Evolutionary conservation across 2,329 filamentous ascomycete genomes (phyloP).

Genomic region (Fusarium tupiense): DNA sequence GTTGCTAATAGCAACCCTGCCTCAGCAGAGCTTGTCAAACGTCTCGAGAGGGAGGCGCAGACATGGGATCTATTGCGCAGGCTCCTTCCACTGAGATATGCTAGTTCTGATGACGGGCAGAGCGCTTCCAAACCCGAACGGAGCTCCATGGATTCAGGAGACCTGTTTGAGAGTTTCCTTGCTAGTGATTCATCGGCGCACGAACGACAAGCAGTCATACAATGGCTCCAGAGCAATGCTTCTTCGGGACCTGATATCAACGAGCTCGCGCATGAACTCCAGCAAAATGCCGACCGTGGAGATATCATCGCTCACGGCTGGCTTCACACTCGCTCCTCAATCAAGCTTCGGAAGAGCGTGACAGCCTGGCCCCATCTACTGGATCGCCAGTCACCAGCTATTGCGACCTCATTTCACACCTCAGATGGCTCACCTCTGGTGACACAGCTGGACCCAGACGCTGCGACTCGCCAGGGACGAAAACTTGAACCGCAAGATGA

Average conservation of each 20-base stretch:
- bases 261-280: constrained; percentile 78
- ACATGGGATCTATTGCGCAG: constrained; percentile 89
- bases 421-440: constrained; percentile 73
- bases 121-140: constrained; percentile 45
- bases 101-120: constrained; percentile 43
- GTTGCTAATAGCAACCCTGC: constrained; percentile 42
- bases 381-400: constrained; percentile 68
- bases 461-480: constrained; percentile 79
- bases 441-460: constrained; percentile 92
- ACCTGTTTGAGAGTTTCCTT: constrained; percentile 76
- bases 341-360: constrained; percentile 89
- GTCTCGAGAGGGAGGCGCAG: constrained; percentile 84
- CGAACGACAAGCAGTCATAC: constrained; percentile 82
- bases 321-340: constrained; percentile 88
- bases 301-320: constrained; percentile 89
- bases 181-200: constrained; percentile 75
- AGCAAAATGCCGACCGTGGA: constrained; percentile 79
- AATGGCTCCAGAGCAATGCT: constrained; percentile 86
- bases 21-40: constrained; percentile 47
- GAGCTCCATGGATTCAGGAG: constrained; percentile 31
- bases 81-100: constrained; percentile 76
- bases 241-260: constrained; percentile 77
- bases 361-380: constrained; percentile 73
- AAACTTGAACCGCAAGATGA: constrained; percentile 84
- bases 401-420: constrained; percentile 65